phyloP scores from a whole-genome alignment of 2,329 filamentous ascomycete species.

The Fusarium humuli region DNA sequence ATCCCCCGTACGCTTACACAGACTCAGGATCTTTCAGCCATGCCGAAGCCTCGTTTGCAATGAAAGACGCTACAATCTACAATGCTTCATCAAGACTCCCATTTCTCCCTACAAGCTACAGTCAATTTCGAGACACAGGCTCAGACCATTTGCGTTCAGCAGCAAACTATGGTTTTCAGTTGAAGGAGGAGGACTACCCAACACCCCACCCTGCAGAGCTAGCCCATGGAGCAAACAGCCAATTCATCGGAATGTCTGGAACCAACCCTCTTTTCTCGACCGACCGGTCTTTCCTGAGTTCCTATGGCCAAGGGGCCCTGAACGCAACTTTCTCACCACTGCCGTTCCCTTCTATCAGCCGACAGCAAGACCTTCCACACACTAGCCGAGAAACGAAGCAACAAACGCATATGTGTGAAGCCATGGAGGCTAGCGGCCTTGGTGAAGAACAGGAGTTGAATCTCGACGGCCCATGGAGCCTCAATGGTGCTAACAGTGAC shows the following conservation, averaged over 20 bases:
- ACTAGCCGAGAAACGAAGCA: constrained; percentile 39
- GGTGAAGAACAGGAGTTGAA: constrained; percentile 43
- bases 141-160: constrained; percentile 48
- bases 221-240: constrained; percentile 33
- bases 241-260: constrained; percentile 48
- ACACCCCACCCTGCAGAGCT: constrained; percentile 36
- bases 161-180: constrained; percentile 39
- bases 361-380: constrained; percentile 36
- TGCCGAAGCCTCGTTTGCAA: constrained; percentile 45
- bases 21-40: constrained; percentile 45
- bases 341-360: constrained; percentile 49
- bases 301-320: constrained; percentile 43
- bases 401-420: constrained; percentile 45
- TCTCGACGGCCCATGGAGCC: constrained; percentile 43
- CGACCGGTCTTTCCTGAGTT: constrained; percentile 47
- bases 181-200: constrained; percentile 48
- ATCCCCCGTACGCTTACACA: constrained; percentile 21
- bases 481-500: constrained; percentile 38
- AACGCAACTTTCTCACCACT: constrained; percentile 43
- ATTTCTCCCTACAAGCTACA: constrained; percentile 38
- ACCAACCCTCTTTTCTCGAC: constrained; percentile 51
- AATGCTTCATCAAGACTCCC: constrained; percentile 47
- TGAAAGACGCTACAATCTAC: constrained; percentile 50
- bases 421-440: constrained; percentile 33
- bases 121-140: constrained; percentile 40